Percentiles rank a stretch among this genome's conserved stretches.
Evolutionary conservation across 106 monocot species (phyloP).

Genomic region (Triglochin maritima): DNA sequence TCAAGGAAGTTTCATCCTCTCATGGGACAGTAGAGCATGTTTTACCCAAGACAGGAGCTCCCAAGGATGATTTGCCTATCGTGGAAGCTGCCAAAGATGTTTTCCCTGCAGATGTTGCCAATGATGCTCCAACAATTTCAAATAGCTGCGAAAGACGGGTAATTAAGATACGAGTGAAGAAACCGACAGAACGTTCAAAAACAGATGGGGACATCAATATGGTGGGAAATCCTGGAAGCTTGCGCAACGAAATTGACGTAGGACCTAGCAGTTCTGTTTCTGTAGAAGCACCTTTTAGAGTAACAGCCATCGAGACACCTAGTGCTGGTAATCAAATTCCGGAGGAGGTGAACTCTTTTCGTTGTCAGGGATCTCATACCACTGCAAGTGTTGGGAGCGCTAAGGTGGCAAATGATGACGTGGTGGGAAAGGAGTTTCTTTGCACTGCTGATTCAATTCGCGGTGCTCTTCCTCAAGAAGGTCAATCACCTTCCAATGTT

Average conservation of each 20-base stretch:
- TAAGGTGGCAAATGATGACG: constrained; percentile 26
- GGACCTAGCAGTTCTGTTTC: constrained; percentile 80
- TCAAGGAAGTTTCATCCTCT: not conserved
- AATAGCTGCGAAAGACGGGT: constrained; percentile 66
- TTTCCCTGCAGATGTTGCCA: not conserved
- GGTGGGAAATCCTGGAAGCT: constrained; percentile 26
- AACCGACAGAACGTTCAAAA: constrained; percentile 49
- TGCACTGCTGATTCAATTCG: constrained; percentile 70
- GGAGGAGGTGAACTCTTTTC: constrained; percentile 63
- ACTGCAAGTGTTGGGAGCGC: constrained; percentile 59
- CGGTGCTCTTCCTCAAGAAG: constrained; percentile 5
- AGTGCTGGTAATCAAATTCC: constrained; percentile 31
- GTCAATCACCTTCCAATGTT: constrained; percentile 5
- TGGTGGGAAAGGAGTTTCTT: constrained; percentile 51
- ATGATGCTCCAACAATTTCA: constrained; percentile 50
- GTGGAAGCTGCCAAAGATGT: constrained; percentile 4
- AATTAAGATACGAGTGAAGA: constrained; percentile 71
- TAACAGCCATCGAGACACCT: constrained; percentile 15
- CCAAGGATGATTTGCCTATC: constrained; percentile 7
- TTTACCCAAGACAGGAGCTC: not conserved
- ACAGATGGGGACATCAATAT: constrained; percentile 32
- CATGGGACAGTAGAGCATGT: not conserved
- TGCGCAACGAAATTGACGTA: constrained; percentile 43
- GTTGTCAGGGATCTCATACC: constrained; percentile 38
- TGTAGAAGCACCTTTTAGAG: constrained; percentile 72